Evolutionary conservation across 2,329 filamentous ascomycete species (phyloP), one percentile per base, ranked within the genome.

Genomic region (Colletotrichum godetiae): DNA sequence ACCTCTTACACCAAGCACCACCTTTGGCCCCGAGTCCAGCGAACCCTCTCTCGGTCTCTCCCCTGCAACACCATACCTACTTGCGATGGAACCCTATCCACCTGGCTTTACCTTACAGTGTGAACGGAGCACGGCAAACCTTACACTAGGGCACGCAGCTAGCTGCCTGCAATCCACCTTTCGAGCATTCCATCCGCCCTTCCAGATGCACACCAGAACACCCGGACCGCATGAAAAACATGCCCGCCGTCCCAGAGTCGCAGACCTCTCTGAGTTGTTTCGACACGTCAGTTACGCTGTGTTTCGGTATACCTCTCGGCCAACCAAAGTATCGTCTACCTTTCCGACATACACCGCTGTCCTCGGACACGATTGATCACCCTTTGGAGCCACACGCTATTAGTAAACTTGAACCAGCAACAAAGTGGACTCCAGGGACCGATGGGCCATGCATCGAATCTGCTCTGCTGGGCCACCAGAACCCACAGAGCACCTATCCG

Each of bases 191-290:
- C 66, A 60, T 15, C 67, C 66, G 60, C 70, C 70, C 67, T 73
- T 73, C 70, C 70, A 73, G 70, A 73, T 24, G 70, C 70, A 73
- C 70, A 55, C 70, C 70, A 73, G 60, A 73, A 70, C 55, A 46
- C 60, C 46, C 70, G 22, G 53, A 55, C 66, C 19, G 70, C 67
- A 73, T 73, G 29, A 35, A 31, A 46, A 58, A 37, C 27, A 24
- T 68, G 56, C 29, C 57, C 42, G 59, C 35, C 60, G 56, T 56
- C 59, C 19, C 56, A 56, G 31, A 37, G 33, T 57, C 65, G 42
- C 46, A 67, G 56, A 68, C 31, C 22, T 10, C 35, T 12, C 33
- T 29, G 52, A 19, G 49, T 22, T 65, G 31, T 56, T 56, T 37
- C 22, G 62, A 64, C 62, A 64, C 27, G 59, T 53, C 29, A 46